Conservation (phyloP, 345 rosid genomes). For the Arabis hirsuta region DNA sequence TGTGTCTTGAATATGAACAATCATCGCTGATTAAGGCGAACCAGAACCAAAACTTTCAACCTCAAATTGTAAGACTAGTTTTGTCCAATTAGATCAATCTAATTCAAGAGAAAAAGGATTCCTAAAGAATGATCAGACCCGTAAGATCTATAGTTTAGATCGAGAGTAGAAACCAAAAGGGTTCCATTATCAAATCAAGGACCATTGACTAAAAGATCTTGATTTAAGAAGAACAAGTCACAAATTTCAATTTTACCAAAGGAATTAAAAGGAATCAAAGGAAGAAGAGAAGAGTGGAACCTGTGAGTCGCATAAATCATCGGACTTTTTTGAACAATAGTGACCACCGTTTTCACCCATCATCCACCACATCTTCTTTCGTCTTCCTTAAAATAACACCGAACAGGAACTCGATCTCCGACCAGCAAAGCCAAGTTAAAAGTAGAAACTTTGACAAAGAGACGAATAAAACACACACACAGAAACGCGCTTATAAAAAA, state of each 20-base stretch:
- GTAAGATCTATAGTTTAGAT: conserved; percentile 32
- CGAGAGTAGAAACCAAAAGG: conserved; percentile 10
- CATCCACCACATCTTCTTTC: conserved; percentile 92
- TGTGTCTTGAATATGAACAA: conserved; percentile 1
- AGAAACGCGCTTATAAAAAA: no score
- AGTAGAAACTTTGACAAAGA: conserved; percentile 7
- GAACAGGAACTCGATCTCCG: conserved; percentile 34
- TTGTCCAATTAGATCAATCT: neutral
- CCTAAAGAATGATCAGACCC: neutral
- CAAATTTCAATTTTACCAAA: neutral
- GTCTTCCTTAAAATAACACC: neutral
- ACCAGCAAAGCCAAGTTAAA: neutral
- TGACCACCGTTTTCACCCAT: conserved; percentile 93
- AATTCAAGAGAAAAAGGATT: neutral
- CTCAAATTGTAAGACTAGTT: neutral
- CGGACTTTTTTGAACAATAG: conserved; percentile 90
- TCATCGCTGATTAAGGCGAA: neutral
- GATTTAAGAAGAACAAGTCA: neutral
- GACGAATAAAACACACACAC: neutral
- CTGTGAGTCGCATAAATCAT: conserved; percentile 85
- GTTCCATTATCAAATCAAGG: neutral
- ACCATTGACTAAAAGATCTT: conserved; percentile 35
- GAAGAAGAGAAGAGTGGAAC: conserved; percentile 52
- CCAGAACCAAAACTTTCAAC: neutral
- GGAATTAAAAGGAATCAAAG: neutral